Conservation (phyloP, 2,329 filamentous ascomycete species). For the Lachnellula cervina region DNA sequence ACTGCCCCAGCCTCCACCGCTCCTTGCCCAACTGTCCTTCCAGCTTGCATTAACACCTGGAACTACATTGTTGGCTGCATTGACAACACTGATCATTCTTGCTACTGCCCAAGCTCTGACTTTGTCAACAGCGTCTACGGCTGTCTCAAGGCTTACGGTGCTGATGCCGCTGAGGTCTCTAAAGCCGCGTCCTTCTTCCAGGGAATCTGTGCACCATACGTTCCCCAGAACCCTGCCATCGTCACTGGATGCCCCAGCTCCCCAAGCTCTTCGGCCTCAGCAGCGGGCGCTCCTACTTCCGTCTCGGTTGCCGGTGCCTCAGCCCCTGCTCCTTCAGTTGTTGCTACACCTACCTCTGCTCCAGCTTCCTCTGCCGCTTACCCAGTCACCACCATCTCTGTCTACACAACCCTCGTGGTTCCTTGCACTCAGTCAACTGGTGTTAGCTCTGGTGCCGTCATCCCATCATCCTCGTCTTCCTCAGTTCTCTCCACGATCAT, state of each 20-base stretch:
- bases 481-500: conserved; percentile 43
- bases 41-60: conserved; percentile 91
- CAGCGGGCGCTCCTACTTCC: background rate
- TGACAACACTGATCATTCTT: conserved; percentile 75
- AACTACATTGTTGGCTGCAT: conserved; percentile 67
- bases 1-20: conserved; percentile 31
- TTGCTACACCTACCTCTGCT: conserved; percentile 19
- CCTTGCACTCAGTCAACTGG: conserved; percentile 41
- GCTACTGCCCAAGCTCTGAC: conserved; percentile 77
- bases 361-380: conserved; percentile 26
- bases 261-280: background rate
- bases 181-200: conserved; percentile 78
- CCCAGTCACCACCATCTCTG: conserved; percentile 43
- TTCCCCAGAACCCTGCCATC: conserved; percentile 76
- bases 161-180: conserved; percentile 59
- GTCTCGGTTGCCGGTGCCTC: conserved; percentile 49
- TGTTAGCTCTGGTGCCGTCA: conserved; percentile 37
- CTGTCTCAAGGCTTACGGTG: conserved; percentile 75
- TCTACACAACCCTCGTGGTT: conserved; percentile 48
- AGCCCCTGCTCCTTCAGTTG: conserved; percentile 31
- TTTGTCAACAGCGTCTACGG: conserved; percentile 76
- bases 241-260: conserved; percentile 46
- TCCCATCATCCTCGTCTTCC: conserved; percentile 48
- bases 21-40: conserved; percentile 61
- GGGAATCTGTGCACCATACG: conserved; percentile 78